These are phyloP conservation scores for Lecanicillium sp. DNA, from an alignment of 2,329 filamentous ascomycete genomes.

Conservation along the genomic window DNA sequence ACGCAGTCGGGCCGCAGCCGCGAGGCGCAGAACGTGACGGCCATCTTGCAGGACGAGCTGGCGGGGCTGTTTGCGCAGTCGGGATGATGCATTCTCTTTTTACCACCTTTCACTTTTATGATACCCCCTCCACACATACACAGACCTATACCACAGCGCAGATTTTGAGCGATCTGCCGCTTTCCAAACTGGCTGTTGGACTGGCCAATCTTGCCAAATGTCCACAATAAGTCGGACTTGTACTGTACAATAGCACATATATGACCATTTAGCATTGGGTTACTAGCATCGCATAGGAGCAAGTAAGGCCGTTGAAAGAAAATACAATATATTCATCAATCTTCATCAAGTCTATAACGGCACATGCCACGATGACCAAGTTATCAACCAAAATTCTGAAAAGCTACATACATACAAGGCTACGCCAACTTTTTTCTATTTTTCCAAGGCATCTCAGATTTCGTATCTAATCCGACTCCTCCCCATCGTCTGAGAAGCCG, in stretches of 20 bases:
- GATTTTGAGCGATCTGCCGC: too few relatives aligned
- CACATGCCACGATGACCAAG: neutral
- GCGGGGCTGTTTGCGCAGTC: constrained; percentile 22
- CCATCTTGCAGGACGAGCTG: constrained; percentile 32
- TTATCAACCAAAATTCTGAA: neutral
- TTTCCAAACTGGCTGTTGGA: too few relatives aligned
- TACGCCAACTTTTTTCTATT: neutral
- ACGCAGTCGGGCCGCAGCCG: constrained; percentile 32
- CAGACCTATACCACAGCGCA: too few relatives aligned
- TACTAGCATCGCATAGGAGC: too few relatives aligned
- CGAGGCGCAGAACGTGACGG: constrained; percentile 36
- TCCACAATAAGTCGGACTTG: too few relatives aligned
- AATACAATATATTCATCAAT: neutral
- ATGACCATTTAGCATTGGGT: too few relatives aligned
- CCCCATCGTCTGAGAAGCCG: constrained; percentile 45
- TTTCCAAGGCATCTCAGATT: neutral
- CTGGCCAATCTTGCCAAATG: too few relatives aligned
- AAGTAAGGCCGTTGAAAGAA: too few relatives aligned
- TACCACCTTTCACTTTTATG: neutral
- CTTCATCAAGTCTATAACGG: neutral
- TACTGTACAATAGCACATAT: too few relatives aligned
- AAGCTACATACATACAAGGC: neutral
- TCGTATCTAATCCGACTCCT: constrained; percentile 30
- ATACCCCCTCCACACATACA: neutral
- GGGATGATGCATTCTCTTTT: neutral